A percentile compares a stretch with the other conserved stretches of the same genome.
These are phyloP conservation scores for Yarrowia sp. DNA, from an alignment of 805 yeast species.

Conservation along the genomic window DNA sequence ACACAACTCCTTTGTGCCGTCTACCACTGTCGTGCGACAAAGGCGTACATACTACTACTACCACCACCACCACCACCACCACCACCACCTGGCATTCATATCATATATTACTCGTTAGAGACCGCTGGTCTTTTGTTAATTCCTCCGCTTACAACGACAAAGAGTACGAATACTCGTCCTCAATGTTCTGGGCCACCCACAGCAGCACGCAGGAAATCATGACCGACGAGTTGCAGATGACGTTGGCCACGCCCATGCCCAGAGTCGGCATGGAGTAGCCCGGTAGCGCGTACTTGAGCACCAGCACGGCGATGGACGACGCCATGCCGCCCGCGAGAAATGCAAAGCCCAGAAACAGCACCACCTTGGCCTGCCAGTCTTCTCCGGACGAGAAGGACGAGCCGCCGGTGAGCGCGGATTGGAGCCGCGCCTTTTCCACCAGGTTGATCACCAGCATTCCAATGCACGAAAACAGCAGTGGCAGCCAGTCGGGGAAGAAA, in stretches of 20 bases:
- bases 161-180: slow-evolving; percentile 93
- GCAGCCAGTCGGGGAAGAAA: slow-evolving; percentile 88
- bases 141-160: slow-evolving; percentile 55
- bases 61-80: no score
- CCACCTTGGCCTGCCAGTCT: slow-evolving; percentile 91
- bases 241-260: slow-evolving; percentile 91
- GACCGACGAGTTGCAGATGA: slow-evolving; percentile 69
- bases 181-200: slow-evolving; percentile 94
- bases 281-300: slow-evolving; percentile 76
- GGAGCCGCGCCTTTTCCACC: slow-evolving; percentile 61
- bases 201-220: slow-evolving; percentile 85
- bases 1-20: no score
- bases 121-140: background rate
- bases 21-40: no score
- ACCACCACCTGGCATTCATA: no score
- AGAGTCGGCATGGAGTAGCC: slow-evolving; percentile 81
- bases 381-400: slow-evolving; percentile 45
- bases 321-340: slow-evolving; percentile 91
- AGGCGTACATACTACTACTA: no score
- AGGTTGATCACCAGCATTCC: slow-evolving; percentile 83
- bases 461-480: slow-evolving; percentile 77
- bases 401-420: slow-evolving; percentile 32
- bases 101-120: slow-evolving; percentile 9
- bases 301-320: slow-evolving; percentile 84
- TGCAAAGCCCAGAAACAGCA: slow-evolving; percentile 88